Base-by-base conservation (phyloP, 768 basidiomycete genomes). In the Strobilomyces dryophilus region DNA sequence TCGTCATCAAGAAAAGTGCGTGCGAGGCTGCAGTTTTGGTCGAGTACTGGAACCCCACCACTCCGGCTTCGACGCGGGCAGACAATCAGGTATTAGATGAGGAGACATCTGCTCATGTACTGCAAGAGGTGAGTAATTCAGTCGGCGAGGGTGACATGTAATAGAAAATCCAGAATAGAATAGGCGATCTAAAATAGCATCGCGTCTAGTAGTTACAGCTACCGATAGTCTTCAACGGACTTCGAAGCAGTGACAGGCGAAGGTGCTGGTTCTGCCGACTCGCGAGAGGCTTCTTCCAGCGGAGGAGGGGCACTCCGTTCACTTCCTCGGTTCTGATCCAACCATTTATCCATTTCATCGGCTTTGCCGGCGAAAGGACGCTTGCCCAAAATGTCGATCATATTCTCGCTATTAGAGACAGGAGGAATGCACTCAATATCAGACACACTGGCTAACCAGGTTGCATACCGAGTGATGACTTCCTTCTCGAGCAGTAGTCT, bases 331-430 rank as follows among this genome's bases (percentile, higher is more conserved):
- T 92, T 81, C 65, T 87, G 81, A 63, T 95, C 92, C n/a, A 95
- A 79, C 89, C 93, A 95, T 67, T 88, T 90, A 74, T 97, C 94
- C 95, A 98, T 97, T 59, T 95, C 92, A 66, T 95, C 93, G 24
- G 81, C 75, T 53, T 81, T 79, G 57, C 82, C 82, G n/a, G 66
- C 71, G 62, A 93, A 93, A 24, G 91, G 90, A 47, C 91, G 83
- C 65, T 87, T 88, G 46, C 92, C 91, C 37, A 93, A 79, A 17
- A 92, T 77, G 37, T 76, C 64, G 55, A 90, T 88, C 91, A 93
- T 94, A 64, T 92, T 89, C 79, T 91, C 89, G 47, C 91, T 92
- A 61, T 47, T 51, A 2, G 17, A 24, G 56, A 26, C 29, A 34
- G 2, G 24, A 61, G 34, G 14, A 29, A 47, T 51, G 21, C 29